Conservation (phyloP, 208 protist genomes). For the Angomonas deanei region DNA sequence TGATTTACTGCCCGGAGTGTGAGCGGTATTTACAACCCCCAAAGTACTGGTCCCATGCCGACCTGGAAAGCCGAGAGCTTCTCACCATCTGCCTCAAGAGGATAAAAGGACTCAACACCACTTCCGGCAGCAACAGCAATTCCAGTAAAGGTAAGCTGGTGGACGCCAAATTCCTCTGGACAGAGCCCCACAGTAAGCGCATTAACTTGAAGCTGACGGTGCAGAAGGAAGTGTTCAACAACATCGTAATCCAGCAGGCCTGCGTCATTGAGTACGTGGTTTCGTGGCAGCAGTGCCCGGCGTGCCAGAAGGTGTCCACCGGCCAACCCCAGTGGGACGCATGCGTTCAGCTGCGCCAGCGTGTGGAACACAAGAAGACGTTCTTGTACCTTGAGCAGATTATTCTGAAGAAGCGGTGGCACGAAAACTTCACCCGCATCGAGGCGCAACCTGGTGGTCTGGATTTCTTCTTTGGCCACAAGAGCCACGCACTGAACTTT, state of each 20-base stretch:
- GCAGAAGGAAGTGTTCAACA: conserved; percentile 96
- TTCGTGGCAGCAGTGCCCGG: conserved; percentile 94
- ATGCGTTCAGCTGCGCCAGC: conserved; percentile 98
- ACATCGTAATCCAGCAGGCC: conserved; percentile 96
- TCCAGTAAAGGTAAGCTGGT: conserved; percentile 95
- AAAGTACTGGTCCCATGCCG: conserved; percentile 93
- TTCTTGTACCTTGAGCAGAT: conserved; percentile 99
- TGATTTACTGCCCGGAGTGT: conserved; percentile 94
- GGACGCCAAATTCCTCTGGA: conserved; percentile 99
- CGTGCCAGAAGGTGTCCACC: conserved; percentile 95
- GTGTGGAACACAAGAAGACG: conserved; percentile 98
- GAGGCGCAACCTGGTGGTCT: conserved; percentile 94
- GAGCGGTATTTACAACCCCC: conserved; percentile 96
- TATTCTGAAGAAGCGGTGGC: conserved; percentile 97
- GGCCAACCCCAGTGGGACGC: conserved; percentile 97
- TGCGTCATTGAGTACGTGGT: conserved; percentile 98
- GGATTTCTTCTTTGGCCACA: conserved; percentile 98
- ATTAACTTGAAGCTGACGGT: conserved; percentile 98
- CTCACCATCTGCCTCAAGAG: conserved; percentile 97
- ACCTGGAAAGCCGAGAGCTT: conserved; percentile 97
- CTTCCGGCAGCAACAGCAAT: conserved; percentile 89
- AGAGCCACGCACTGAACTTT: conserved; percentile 95
- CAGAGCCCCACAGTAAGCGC: conserved; percentile 98
- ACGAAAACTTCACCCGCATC: conserved; percentile 95
- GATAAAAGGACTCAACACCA: conserved; percentile 91